Conservation (phyloP, 495 filamentous ascomycete genomes). For the Penicillium cosmopolitanum region DNA sequence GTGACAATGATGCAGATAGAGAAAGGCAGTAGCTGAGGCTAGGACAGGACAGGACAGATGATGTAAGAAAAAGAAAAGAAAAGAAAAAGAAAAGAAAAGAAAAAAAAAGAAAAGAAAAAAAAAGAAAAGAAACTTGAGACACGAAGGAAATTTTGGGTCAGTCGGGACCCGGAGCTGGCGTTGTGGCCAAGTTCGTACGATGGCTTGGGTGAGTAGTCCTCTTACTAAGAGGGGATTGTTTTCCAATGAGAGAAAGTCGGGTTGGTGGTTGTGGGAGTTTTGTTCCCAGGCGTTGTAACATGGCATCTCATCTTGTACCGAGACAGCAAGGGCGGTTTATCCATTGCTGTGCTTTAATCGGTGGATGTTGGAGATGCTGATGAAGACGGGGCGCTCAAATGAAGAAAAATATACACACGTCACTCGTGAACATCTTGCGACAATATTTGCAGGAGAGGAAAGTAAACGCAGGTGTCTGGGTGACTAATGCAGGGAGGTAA, state of each 20-base stretch:
- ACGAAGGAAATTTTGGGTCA: background rate
- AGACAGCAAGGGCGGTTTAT: background rate
- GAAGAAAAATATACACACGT: slow-evolving; percentile 40
- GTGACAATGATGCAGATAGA: background rate
- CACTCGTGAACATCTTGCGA: slow-evolving; percentile 40
- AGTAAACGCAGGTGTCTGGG: slow-evolving; percentile 8
- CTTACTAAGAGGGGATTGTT: background rate
- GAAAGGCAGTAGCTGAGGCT: background rate
- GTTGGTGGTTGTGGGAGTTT: background rate
- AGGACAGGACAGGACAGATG: background rate
- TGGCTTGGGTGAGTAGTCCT: background rate
- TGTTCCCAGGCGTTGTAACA: background rate
- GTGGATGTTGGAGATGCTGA: slow-evolving; percentile 7
- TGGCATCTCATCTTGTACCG: background rate
- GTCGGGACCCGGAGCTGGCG: background rate
- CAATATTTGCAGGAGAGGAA: slow-evolving; percentile 27
- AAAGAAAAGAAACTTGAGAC: background rate
- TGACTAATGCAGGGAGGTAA: slow-evolving; percentile 30
- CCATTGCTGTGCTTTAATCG: background rate
- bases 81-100: too few species aligned
- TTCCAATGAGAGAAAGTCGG: background rate
- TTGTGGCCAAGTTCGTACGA: background rate
- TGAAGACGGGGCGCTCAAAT: slow-evolving; percentile 25
- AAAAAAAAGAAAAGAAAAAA: background rate
- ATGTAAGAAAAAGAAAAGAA: background rate